A percentile compares a stretch with the other conserved stretches of the same genome.
Evolutionary conservation across 345 rosid genomes (phyloP).

Genomic region (Theobroma cacao): DNA sequence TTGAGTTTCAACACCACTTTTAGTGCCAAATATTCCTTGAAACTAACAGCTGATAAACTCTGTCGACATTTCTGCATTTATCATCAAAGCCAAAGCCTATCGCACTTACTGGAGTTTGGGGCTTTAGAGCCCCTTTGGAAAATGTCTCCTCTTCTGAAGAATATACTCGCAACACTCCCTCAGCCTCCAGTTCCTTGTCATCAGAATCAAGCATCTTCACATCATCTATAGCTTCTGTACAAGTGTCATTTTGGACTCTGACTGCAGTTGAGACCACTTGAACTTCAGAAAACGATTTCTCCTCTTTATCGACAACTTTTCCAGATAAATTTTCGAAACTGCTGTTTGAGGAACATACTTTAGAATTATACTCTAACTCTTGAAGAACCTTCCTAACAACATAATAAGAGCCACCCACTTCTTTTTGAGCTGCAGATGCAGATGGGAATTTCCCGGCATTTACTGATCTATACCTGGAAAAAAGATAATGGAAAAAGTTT

Average conservation of each 20-base stretch:
- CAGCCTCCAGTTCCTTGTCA: constrained; percentile 19
- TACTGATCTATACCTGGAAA: constrained; percentile 37
- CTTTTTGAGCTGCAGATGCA: constrained; percentile 11
- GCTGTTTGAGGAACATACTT: constrained; percentile 15
- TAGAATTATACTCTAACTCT: constrained; percentile 35
- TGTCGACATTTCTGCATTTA: constrained; percentile 1
- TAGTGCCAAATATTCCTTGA: background rate
- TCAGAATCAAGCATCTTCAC: constrained; percentile 12
- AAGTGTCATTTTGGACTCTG: constrained; percentile 11
- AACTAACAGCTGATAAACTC: background rate
- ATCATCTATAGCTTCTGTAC: constrained; percentile 1
- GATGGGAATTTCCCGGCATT: constrained; percentile 48
- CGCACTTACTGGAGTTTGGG: background rate
- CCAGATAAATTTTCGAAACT: constrained; percentile 4
- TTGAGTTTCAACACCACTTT: background rate
- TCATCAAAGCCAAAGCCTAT: background rate
- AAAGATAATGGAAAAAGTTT: background rate
- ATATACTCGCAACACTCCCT: background rate
- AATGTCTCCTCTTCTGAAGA: background rate
- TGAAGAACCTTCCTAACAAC: constrained; percentile 31
- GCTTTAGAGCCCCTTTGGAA: constrained; percentile 5
- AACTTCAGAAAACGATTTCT: constrained; percentile 4
- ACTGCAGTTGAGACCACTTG: constrained; percentile 6
- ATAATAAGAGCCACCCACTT: constrained; percentile 49
- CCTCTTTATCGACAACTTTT: constrained; percentile 3